Percentiles rank a stretch among this genome's conserved stretches.
phyloP scores from a whole-genome alignment of 1,139 yeast genomes.

The Suhomyces anneliseae region DNA sequence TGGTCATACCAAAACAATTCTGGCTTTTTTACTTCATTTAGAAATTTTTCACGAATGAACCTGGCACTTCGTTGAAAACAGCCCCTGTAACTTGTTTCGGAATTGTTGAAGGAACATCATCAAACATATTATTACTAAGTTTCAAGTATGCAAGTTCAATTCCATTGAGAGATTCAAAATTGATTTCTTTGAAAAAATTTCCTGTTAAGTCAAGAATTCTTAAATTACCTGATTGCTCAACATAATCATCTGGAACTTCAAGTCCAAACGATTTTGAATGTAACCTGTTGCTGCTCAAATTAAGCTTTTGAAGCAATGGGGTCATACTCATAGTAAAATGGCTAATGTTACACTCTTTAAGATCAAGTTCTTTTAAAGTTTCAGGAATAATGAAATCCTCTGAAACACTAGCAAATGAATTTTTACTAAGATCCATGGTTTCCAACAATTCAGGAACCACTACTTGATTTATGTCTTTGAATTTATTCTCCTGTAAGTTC shows the following conservation, averaged over 20 bases:
- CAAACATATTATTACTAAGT: conserved; percentile 14
- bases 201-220: conserved; percentile 12
- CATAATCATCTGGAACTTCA: background rate
- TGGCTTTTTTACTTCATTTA: background rate
- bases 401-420: conserved; percentile 6
- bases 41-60: conserved; percentile 10
- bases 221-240: background rate
- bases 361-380: conserved; percentile 3
- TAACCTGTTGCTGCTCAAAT: conserved; percentile 13
- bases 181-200: conserved; percentile 13
- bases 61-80: conserved; percentile 12
- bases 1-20: background rate
- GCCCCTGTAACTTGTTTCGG: conserved; percentile 9
- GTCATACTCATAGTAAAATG: conserved; percentile 6
- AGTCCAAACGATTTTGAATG: conserved; percentile 11
- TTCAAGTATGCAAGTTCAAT: conserved; percentile 9
- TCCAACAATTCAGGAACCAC: conserved; percentile 3
- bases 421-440: conserved; percentile 8
- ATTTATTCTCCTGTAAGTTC: conserved; percentile 9
- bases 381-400: conserved; percentile 8
- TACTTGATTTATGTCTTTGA: conserved; percentile 2
- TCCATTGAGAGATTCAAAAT: conserved; percentile 5
- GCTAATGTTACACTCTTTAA: conserved; percentile 11
- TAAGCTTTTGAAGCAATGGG: conserved; percentile 2
- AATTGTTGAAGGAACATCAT: conserved; percentile 8